A percentile compares a stretch with the other conserved stretches of the same genome.
These are phyloP conservation scores for Aspergillus niger DNA, from an alignment of 2,329 filamentous ascomycete species.

Conservation along the genomic window DNA sequence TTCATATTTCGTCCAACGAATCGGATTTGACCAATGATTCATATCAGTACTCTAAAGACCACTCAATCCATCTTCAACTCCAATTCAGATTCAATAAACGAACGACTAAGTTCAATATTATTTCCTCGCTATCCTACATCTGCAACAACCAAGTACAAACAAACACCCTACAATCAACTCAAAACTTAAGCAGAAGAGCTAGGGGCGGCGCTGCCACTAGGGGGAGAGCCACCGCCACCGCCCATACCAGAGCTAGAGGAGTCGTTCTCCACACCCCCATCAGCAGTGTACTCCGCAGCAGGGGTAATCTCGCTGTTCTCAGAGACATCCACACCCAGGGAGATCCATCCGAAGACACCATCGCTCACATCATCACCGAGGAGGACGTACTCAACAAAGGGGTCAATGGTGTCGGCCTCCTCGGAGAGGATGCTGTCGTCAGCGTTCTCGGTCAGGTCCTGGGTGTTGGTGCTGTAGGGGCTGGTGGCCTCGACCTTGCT, in stretches of 20 bases:
- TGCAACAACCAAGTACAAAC: not conserved
- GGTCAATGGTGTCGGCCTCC: slow-evolving; percentile 57
- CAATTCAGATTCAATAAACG: too few species aligned
- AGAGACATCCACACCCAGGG: slow-evolving; percentile 52
- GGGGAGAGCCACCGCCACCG: slow-evolving; percentile 15
- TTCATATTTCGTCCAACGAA: too few species aligned
- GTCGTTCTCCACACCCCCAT: slow-evolving; percentile 37
- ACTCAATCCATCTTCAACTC: too few species aligned
- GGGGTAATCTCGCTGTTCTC: slow-evolving; percentile 29
- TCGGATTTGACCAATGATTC: too few species aligned
- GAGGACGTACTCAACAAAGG: slow-evolving; percentile 59
- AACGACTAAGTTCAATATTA: too few species aligned
- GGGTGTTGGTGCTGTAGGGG: slow-evolving; percentile 53
- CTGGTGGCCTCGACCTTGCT: slow-evolving; percentile 50
- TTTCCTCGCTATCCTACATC: too few species aligned
- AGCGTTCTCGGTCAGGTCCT: slow-evolving; percentile 52
- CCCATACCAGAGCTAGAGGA: slow-evolving; percentile 18
- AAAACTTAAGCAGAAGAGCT: not conserved
- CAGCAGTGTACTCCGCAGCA: slow-evolving; percentile 36
- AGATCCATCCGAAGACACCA: slow-evolving; percentile 58
- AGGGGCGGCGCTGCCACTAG: not conserved
- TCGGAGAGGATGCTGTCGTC: slow-evolving; percentile 54
- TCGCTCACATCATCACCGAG: slow-evolving; percentile 56
- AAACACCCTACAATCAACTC: not conserved
- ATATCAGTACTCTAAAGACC: too few species aligned